phyloP scores from a whole-genome alignment of 2,329 filamentous ascomycete genomes.

The Xylaria sp. region DNA sequence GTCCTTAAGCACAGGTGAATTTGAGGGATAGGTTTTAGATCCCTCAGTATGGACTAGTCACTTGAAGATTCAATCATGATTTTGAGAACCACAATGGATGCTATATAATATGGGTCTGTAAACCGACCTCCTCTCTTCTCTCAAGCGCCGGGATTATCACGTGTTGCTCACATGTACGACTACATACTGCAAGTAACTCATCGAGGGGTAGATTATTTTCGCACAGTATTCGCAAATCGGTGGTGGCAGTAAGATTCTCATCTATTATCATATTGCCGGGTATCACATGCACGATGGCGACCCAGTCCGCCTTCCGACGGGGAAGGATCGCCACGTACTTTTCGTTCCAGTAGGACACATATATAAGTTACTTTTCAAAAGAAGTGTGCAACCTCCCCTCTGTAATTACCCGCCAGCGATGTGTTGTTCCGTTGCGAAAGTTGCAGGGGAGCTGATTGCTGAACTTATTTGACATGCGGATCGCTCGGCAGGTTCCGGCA shows the following conservation, averaged over 20 bases:
- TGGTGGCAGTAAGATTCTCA: not conserved
- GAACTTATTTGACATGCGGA: not conserved
- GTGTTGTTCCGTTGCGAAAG: not conserved
- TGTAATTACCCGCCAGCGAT: conserved; percentile 1
- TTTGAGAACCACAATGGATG: too few species aligned
- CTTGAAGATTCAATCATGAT: too few species aligned
- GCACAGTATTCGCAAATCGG: not conserved
- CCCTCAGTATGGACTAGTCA: too few species aligned
- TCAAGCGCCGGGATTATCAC: not conserved
- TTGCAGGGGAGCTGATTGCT: not conserved
- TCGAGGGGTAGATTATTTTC: not conserved
- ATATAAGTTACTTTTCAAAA: not conserved
- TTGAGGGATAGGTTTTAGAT: too few species aligned
- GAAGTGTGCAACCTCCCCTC: not conserved
- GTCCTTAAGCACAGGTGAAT: too few species aligned
- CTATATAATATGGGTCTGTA: too few species aligned
- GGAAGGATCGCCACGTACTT: not conserved
- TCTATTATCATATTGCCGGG: conserved; percentile 13
- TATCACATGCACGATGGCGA: conserved; percentile 15
- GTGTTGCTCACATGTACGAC: not conserved
- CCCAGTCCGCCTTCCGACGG: not conserved
- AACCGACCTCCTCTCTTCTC: too few species aligned
- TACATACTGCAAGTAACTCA: not conserved
- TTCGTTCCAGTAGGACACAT: conserved; percentile 3
- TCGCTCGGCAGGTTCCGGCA: not conserved